Evolutionary conservation across 208 protist species (phyloP).

Genomic region (Strigomonas culicis): DNA sequence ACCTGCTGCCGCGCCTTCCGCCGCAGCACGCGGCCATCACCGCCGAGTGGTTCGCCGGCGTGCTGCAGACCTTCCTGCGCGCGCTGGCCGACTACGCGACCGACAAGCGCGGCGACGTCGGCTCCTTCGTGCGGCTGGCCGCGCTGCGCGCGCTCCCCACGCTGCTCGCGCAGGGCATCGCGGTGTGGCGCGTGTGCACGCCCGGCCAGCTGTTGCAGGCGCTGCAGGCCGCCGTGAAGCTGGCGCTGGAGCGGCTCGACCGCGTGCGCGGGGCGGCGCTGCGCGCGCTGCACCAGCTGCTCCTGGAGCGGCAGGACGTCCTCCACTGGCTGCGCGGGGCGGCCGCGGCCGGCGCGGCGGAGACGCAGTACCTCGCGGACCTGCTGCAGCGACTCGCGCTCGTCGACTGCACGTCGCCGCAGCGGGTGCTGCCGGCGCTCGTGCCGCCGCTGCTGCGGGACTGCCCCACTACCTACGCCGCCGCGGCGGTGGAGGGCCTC

Average conservation of each 20-base stretch:
- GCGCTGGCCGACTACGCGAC: conserved; percentile 90
- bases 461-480: conserved; percentile 34
- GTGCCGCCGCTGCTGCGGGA: conserved; percentile 44
- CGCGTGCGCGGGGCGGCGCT: conserved; percentile 69
- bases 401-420: conserved; percentile 32
- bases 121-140: conserved; percentile 95
- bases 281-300: conserved; percentile 21
- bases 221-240: conserved; percentile 70
- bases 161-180: conserved; percentile 44
- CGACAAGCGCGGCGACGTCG: conserved; percentile 96
- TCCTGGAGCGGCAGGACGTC: conserved; percentile 6
- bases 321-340: background rate
- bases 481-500: conserved; percentile 71
- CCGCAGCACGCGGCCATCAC: conserved; percentile 16
- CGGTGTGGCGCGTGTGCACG: conserved; percentile 9
- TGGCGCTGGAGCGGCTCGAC: conserved; percentile 92
- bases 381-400: background rate
- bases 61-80: conserved; percentile 54
- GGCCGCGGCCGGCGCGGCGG: background rate
- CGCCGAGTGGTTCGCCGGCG: conserved; percentile 20
- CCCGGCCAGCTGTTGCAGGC: conserved; percentile 17
- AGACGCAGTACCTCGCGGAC: background rate
- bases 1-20: conserved; percentile 27
- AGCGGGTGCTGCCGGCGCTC: conserved; percentile 38
- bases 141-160: conserved; percentile 62